Base-by-base conservation (phyloP, 495 filamentous ascomycete genomes). In the Penicillium egyptiacum region DNA sequence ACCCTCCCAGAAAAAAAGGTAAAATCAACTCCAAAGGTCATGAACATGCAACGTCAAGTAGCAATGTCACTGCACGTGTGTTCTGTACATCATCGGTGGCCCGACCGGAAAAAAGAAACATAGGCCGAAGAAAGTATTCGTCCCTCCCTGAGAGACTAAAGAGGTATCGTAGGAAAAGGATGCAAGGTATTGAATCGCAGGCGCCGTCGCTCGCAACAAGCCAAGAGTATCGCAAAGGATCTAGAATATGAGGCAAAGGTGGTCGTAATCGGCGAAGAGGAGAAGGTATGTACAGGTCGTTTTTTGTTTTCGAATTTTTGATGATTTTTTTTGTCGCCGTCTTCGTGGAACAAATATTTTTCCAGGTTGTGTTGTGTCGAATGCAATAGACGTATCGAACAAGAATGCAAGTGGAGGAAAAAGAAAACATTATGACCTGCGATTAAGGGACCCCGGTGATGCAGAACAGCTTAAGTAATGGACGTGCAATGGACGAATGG, bases 141-240 rank as follows among this genome's bases (percentile, higher is more conserved):
- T 74, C 74, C 65, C 74, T 75, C 70, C 67, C 73, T 62, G 70
- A 72, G 70, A 70, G 69, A 70, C 66, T 61, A 62, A 64, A 68
- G 63, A 70, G 70, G 72, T 73, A 75, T 77, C 73, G 70, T 72
- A 62, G 64, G 58, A 63, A 49, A 62, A 58, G 60, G 65, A 73
- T 71, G 73, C 67, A 73, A 65, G 58, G 53, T 70, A 70, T 72
- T 67, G 65, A 72, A 72, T 75, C 70, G 69, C 71, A 75, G 70
- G 73, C 75, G 71, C 73, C 73, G 73, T 75, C 73, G 75, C 75
- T 77, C 73, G 73, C 75, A 77, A 69, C 62, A 73, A 75, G 67
- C 69, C 64, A 61, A 62, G 69, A 76, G 63, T 63, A 76, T 75
- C 67, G 62, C 64, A 69, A 66, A 55, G 53, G 62, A 70, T 77